Base-by-base conservation (phyloP, 2,329 filamentous ascomycete genomes). In the Xylariales sp. region DNA sequence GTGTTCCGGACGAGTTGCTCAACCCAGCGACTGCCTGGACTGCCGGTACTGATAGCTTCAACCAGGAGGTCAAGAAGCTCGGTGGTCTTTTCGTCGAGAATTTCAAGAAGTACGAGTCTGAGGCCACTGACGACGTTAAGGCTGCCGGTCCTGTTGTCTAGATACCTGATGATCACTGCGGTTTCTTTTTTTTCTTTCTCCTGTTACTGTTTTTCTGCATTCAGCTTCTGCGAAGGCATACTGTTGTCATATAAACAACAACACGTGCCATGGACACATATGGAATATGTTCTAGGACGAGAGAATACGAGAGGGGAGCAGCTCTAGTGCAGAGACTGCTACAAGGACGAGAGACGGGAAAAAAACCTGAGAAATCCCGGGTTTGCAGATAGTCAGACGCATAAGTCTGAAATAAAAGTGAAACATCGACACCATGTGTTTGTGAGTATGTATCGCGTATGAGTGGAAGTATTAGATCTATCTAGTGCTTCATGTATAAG, bases 21-120 rank as follows among this genome's bases (percentile, higher is more conserved):
- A 97, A 98, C 80, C 93, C 93, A 51, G 82, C 84, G 69, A 90
- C 84, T 65, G 87, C 86, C 56, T 98, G 93, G 93, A 94, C 84
- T 29, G 83, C 83, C 28, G 85, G 88, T 34, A 73, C 76, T 38
- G 82, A 88, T 12, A 84, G 84, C 70, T 97, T 97, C 80, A 78
- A 82, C 60, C 74, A 73, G 39, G 91, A 96, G 68, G 91, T 97
- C 32, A 84, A 76, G 65, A 97, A 96, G 78, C 82, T 98, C 25
- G 93, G 84, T 57, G 73, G 70, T 50, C 79, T 97, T 49, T 98
- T 98, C 77, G 80, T 84, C 59, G 88, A 96, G 71, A 98, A 98
- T 80, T 98, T 98, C 73, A 82, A 88, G 74, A 95, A 96, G 77
- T 96, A 95, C 73, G 76, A 83, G 57, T 82, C 82, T 54, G 81